Base-by-base conservation (phyloP, 495 filamentous ascomycete species). In the Penicillium paxilli region DNA sequence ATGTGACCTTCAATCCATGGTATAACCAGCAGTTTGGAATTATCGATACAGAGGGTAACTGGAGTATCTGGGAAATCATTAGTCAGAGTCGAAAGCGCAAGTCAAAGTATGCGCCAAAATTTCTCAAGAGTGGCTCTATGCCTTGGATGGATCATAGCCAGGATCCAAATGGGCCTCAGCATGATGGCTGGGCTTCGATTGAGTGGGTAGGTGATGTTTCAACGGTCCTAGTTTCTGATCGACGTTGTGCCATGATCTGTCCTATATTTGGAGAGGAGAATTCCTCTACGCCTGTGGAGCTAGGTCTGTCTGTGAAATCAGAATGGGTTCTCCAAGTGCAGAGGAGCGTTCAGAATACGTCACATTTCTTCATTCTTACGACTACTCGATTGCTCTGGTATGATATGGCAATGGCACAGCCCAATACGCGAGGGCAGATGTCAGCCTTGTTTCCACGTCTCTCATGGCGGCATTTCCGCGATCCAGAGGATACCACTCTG, bases 1-100 rank as follows among this genome's bases (percentile, higher is more conserved):
- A 94, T 69, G 80, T 92, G 7, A 68, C 85, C 9, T 95, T 96
- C 63, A 92, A 89, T 58, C 87, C 89, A n/a, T 86, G 82, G 74
- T 80, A 84, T 59, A 72, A 80, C 54, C 77, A 78, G 11, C 87
- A 89, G 64, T 70, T 96, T 44, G 89, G 77, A 9, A 78, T 94
- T 20, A 76, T 96, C 20, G 91, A 96, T 62, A 78, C 82, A 35
- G 61, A 68, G 40, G 92, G 91, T 0, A 73, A 75, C 26, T 96
- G 92, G 92, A 85, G 73, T 58, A 65, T 95, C 4, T 95, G 87
- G 86, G 81, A 91, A 51, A 68, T 95, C 30, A 70, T 72, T 30
- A 75, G 77, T 19, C 58, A 66, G 1, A 68, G 75, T 37, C 66
- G 53, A 25, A 48, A 61, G 33, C 69, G 65, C 35, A 64, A 63